phyloP scores from a whole-genome alignment of 2,329 filamentous ascomycete species.

The Aspergillus sp. region DNA sequence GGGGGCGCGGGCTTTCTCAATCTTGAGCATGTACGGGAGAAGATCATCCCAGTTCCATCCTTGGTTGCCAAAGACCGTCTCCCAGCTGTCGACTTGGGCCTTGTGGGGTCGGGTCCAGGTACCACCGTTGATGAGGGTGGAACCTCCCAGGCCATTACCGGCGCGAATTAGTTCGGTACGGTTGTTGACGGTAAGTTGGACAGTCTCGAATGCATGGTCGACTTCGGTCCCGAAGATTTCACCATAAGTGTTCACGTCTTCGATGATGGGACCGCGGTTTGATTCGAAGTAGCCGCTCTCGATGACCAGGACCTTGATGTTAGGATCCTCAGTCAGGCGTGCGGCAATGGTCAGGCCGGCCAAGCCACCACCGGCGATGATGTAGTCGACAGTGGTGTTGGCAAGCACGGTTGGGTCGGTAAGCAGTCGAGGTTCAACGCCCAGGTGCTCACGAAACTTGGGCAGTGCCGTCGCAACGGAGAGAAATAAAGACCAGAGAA shows the following conservation, averaged over 20 bases:
- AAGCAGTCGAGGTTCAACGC: neutral
- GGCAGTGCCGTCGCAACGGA: neutral
- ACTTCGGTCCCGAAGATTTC: slow-evolving; percentile 19
- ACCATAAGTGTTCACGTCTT: slow-evolving; percentile 20
- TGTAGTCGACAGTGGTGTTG: slow-evolving; percentile 20
- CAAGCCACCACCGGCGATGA: slow-evolving; percentile 26
- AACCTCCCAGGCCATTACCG: slow-evolving; percentile 23
- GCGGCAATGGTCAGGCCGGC: slow-evolving; percentile 23
- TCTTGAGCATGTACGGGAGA: slow-evolving; percentile 44
- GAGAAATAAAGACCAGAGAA: neutral
- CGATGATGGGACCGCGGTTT: slow-evolving; percentile 17
- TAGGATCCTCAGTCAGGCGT: slow-evolving; percentile 18
- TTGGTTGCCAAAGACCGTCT: slow-evolving; percentile 35
- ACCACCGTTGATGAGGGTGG: slow-evolving; percentile 22
- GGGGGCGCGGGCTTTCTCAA: slow-evolving; percentile 14
- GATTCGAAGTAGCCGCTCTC: slow-evolving; percentile 25
- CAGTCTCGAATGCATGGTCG: slow-evolving; percentile 15
- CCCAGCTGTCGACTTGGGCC: slow-evolving; percentile 20
- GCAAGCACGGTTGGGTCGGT: slow-evolving; percentile 12
- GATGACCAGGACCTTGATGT: slow-evolving; percentile 21
- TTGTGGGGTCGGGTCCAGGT: slow-evolving; percentile 26
- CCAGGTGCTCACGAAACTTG: neutral
- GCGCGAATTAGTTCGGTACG: slow-evolving; percentile 13
- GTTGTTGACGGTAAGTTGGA: slow-evolving; percentile 14
- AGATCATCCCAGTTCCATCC: slow-evolving; percentile 43